Conservation (phyloP, 805 yeast genomes). For the Diddensiella santjacobensis region DNA sequence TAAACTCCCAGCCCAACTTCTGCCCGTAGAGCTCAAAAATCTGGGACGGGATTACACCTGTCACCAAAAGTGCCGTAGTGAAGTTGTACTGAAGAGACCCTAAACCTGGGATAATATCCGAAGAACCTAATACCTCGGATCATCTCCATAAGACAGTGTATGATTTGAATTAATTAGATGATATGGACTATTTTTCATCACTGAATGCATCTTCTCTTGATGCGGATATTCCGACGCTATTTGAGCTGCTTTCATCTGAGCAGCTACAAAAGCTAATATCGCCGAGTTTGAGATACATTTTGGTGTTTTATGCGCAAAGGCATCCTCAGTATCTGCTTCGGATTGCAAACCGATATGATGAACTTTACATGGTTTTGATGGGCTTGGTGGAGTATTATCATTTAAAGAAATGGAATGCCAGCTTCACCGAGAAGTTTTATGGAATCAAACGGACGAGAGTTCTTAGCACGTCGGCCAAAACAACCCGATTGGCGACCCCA, state of each 20-base stretch:
- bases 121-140: too few relatives aligned
- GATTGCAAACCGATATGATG: constrained; percentile 71
- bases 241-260: constrained; percentile 78
- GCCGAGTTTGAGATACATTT: constrained; percentile 74
- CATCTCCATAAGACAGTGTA: too few relatives aligned
- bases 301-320: constrained; percentile 75
- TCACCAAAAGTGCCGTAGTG: too few relatives aligned
- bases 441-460: constrained; percentile 65
- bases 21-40: too few relatives aligned
- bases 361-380: constrained; percentile 57
- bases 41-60: too few relatives aligned
- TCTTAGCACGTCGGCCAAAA: constrained; percentile 28
- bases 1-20: too few relatives aligned
- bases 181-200: constrained; percentile 79
- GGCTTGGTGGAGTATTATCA: constrained; percentile 68
- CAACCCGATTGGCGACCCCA: constrained; percentile 31
- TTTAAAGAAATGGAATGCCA: constrained; percentile 69
- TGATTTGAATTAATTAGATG: too few relatives aligned
- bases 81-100: too few relatives aligned
- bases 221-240: constrained; percentile 75
- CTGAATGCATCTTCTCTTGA: constrained; percentile 74
- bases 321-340: constrained; percentile 67
- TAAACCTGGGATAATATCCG: too few relatives aligned
- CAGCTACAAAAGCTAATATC: constrained; percentile 75
- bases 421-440: constrained; percentile 88